These are phyloP conservation scores for Licmophora abbreviata DNA, from an alignment of 108 stramenopile species.

Conservation along the genomic window DNA sequence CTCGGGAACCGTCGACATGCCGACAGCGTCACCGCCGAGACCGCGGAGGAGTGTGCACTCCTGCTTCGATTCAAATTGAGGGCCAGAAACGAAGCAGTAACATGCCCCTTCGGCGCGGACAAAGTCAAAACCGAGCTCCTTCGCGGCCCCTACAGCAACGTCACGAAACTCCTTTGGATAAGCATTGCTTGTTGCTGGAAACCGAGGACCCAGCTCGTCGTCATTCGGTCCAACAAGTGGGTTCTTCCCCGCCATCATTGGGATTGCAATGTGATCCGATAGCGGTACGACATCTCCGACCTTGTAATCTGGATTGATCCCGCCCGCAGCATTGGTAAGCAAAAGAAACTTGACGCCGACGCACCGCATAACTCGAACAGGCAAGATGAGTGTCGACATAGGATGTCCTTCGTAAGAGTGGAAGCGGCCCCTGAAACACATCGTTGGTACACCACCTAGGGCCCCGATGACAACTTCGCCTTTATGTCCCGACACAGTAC, in stretches of 20 bases:
- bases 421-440: slow-evolving; percentile 88
- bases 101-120: slow-evolving; percentile 50
- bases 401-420: slow-evolving; percentile 92
- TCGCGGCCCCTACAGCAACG: slow-evolving; percentile 43
- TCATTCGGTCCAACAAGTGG: slow-evolving; percentile 86
- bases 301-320: slow-evolving; percentile 57
- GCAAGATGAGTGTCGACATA: slow-evolving; percentile 77
- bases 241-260: slow-evolving; percentile 81
- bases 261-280: slow-evolving; percentile 82
- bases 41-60: slow-evolving; percentile 73
- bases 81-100: slow-evolving; percentile 91
- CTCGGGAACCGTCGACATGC: slow-evolving; percentile 89
- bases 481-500: slow-evolving; percentile 80
- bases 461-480: slow-evolving; percentile 85
- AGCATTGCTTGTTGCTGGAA: slow-evolving; percentile 76
- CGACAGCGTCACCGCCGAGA: slow-evolving; percentile 74
- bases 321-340: slow-evolving; percentile 91
- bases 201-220: slow-evolving; percentile 81
- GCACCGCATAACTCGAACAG: slow-evolving; percentile 78
- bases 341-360: slow-evolving; percentile 71
- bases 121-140: slow-evolving; percentile 39
- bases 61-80: slow-evolving; percentile 83
- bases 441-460: slow-evolving; percentile 46
- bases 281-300: slow-evolving; percentile 89
- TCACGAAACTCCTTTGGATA: slow-evolving; percentile 44